These are phyloP conservation scores for Penicillium freii DNA, from an alignment of 2,329 filamentous ascomycete genomes.

Conservation along the genomic window DNA sequence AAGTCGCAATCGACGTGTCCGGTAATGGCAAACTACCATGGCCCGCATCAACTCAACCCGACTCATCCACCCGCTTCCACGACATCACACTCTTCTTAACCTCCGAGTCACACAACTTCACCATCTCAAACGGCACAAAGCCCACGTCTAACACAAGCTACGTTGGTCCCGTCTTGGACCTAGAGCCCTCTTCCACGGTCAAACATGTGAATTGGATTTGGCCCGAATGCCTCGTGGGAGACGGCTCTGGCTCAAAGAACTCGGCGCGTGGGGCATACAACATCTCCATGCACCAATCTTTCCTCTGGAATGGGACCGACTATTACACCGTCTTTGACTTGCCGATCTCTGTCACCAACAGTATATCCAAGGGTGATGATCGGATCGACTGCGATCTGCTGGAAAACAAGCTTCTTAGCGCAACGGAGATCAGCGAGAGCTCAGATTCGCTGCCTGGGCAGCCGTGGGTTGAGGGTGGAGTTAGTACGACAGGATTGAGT, in stretches of 20 bases:
- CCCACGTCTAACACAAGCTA: constrained; percentile 49
- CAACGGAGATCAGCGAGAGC: constrained; percentile 17
- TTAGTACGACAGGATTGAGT: constrained; percentile 5
- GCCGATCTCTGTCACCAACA: constrained; percentile 67
- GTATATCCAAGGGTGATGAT: constrained; percentile 45
- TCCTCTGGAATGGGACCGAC: constrained; percentile 62
- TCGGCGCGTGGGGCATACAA: constrained; percentile 64
- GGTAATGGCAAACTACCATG: constrained; percentile 22
- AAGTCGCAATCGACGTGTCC: constrained; percentile 24
- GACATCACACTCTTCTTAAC: constrained; percentile 22
- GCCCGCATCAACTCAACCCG: constrained; percentile 14
- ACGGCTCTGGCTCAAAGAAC: constrained; percentile 48
- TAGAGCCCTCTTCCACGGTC: constrained; percentile 66
- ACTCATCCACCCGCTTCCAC: constrained; percentile 16
- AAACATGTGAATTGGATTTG: constrained; percentile 72
- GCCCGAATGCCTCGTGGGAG: constrained; percentile 66
- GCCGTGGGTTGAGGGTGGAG: constrained; percentile 22
- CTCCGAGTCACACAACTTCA: constrained; percentile 55
- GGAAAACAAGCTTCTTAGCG: constrained; percentile 26
- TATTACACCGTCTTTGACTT: constrained; percentile 70
- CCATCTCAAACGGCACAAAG: constrained; percentile 63
- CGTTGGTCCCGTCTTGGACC: constrained; percentile 61
- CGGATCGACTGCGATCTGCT: constrained; percentile 26
- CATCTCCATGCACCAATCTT: constrained; percentile 70
- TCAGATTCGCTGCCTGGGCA: constrained; percentile 24